Base-by-base conservation (phyloP, 345 rosid genomes). In the Gossypium turneri region DNA sequence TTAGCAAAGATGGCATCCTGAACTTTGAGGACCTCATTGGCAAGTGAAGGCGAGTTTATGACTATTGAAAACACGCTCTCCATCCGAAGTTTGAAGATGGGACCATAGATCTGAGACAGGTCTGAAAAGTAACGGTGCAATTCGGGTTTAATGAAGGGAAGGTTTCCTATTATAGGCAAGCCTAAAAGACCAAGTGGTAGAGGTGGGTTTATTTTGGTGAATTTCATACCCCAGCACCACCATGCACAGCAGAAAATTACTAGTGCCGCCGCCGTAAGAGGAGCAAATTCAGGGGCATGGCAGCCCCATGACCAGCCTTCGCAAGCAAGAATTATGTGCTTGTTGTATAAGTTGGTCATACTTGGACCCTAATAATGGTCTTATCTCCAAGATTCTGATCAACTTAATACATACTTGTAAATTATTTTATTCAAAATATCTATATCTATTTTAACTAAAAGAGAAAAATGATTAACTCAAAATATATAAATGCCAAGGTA, bases 151-250 rank as follows among this genome's bases (percentile, higher is more conserved):
- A 85, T 60, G 62, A 79, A 85, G 2, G 82, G 86, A 29, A 83
- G 83, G 78, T 57, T 55, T 19, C 90, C 90, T 69, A 88, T 69
- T 0, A 88, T 3, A 1, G 90, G 90, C 43, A 88, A 55, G 25
- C 92, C 87, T 15, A 38, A 51, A 0, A 88, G 90, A 48, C 92
- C 92, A 0, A 87, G 90, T 0, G 88, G 88, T 11, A 85, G 65
- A 3, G 74, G 73, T 12, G 69, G 69, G 19, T 20, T 43, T 3
- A 3, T 78, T 80, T 72, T 24, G 62, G 27, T 57, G 62, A 57
- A 57, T 57, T 57, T 22, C 34, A 22, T 58, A 1, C 16, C 62
- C 62, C 34, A 22, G 34, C 62, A 58, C 59, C 62, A 58, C 59
- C 59, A 55, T 58, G 62, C 16, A 22, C 3, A 58, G 29, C 16